Conservation (phyloP, 148 eudicot species). For the Fagopyrum tataricum region DNA sequence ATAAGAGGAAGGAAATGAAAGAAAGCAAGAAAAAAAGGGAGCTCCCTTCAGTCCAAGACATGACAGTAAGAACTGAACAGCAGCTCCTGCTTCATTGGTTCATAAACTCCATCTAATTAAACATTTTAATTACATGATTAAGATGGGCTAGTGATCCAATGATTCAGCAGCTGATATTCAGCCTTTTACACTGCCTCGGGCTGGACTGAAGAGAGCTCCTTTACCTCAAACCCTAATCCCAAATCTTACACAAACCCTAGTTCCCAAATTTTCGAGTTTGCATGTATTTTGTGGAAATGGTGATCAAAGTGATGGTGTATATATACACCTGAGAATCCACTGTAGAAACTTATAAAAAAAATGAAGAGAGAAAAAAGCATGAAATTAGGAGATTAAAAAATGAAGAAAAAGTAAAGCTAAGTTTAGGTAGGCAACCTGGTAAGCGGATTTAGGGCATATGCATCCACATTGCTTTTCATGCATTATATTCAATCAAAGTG, state of each 20-base stretch:
- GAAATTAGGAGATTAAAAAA: background rate
- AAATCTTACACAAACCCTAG: background rate
- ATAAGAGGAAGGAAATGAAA: background rate
- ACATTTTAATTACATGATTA: background rate
- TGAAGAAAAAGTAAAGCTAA: background rate
- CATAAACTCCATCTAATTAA: conserved; percentile 9
- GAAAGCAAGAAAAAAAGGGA: conserved; percentile 11
- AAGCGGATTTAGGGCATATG: conserved; percentile 4
- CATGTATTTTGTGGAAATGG: background rate
- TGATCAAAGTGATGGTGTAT: background rate
- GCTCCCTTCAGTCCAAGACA: conserved; percentile 27
- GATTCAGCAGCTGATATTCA: conserved; percentile 18
- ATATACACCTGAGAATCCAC: background rate
- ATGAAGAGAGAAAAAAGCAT: background rate
- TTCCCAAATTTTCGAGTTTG: background rate
- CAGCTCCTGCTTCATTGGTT: conserved; percentile 22
- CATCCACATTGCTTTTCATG: background rate
- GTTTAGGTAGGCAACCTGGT: background rate
- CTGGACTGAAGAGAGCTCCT: conserved; percentile 19
- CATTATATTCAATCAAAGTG: background rate
- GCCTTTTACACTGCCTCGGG: conserved; percentile 11
- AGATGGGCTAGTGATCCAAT: conserved; percentile 19
- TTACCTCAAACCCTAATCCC: conserved; percentile 3
- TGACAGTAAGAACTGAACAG: conserved; percentile 15
- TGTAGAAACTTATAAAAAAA: background rate